phyloP scores from a whole-genome alignment of 78 protist species.

The Acrasis kona region DNA sequence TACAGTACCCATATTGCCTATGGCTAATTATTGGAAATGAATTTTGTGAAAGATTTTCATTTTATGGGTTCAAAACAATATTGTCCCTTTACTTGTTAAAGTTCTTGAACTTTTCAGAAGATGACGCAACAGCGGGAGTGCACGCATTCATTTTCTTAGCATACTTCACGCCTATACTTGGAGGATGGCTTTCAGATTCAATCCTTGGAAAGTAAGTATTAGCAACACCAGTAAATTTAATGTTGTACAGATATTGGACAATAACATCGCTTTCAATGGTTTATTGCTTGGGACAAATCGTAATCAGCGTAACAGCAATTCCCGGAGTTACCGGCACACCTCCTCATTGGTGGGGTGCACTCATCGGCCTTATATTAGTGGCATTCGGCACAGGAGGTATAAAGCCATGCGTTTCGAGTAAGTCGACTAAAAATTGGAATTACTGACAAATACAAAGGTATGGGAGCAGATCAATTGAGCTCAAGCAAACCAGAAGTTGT shows the following conservation, averaged over 20 bases:
- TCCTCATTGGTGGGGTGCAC: conserved; percentile 8
- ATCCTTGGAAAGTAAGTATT: conserved; percentile 25
- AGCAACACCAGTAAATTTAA: background rate
- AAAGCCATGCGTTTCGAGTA: conserved; percentile 9
- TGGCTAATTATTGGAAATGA: background rate
- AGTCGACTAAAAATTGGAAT: background rate
- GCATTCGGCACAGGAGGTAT: conserved; percentile 73
- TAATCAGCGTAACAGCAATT: conserved; percentile 31
- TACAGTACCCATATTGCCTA: background rate
- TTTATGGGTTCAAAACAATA: conserved; percentile 9
- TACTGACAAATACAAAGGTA: conserved; percentile 11
- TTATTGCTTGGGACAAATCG: conserved; percentile 32
- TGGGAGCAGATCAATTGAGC: conserved; percentile 60
- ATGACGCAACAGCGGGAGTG: conserved; percentile 22
- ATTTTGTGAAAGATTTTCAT: background rate
- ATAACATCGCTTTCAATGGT: conserved; percentile 29
- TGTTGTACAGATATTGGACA: conserved; percentile 15
- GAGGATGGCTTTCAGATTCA: conserved; percentile 43
- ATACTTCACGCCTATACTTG: conserved; percentile 42
- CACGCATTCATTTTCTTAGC: conserved; percentile 31
- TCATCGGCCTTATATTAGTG: conserved; percentile 37
- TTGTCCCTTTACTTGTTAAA: conserved; percentile 23
- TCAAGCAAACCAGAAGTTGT: conserved; percentile 6
- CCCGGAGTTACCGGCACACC: conserved; percentile 42
- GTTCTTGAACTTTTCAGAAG: conserved; percentile 15